Evolutionary conservation across 331 rosid genomes (phyloP).

Genomic region (Arachis monticola): DNA sequence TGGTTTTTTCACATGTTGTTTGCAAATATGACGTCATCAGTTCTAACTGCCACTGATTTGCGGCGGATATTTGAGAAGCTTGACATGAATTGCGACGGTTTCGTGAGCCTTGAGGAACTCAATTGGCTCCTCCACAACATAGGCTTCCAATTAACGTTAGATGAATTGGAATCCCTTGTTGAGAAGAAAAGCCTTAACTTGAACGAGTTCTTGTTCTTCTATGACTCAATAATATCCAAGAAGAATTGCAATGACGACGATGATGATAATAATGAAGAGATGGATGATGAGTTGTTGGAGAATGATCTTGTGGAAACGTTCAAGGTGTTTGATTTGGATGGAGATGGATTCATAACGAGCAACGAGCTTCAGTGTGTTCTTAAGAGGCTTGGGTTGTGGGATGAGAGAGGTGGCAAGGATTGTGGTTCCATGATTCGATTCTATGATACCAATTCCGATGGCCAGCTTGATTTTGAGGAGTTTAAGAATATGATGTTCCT

Average conservation of each 20-base stretch:
- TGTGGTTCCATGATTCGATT: constrained; percentile 61
- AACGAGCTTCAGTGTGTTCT: constrained; percentile 56
- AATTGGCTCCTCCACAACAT: constrained; percentile 51
- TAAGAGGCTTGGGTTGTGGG: constrained; percentile 67
- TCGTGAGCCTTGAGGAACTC: constrained; percentile 64
- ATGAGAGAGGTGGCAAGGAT: constrained; percentile 50
- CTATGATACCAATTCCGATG: constrained; percentile 74
- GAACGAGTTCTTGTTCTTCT: constrained; percentile 66
- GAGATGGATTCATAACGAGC: constrained; percentile 72
- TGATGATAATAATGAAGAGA: neutral
- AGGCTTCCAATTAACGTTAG: constrained; percentile 37
- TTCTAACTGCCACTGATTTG: constrained; percentile 56
- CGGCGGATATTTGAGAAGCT: constrained; percentile 70
- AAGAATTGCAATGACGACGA: constrained; percentile 21
- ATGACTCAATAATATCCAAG: constrained; percentile 56
- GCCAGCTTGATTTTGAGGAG: constrained; percentile 82
- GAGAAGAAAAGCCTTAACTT: constrained; percentile 58
- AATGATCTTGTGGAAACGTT: constrained; percentile 71
- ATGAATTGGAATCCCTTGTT: constrained; percentile 59
- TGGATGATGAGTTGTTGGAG: constrained; percentile 37
- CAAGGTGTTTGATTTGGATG: constrained; percentile 71
- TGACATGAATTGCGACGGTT: constrained; percentile 67
- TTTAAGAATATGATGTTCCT: constrained; percentile 83
- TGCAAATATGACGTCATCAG: constrained; percentile 40
- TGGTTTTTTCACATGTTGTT: neutral